Conservation (phyloP, 1,284 basidiomycete genomes). For the Tylopilus orsonianus region DNA sequence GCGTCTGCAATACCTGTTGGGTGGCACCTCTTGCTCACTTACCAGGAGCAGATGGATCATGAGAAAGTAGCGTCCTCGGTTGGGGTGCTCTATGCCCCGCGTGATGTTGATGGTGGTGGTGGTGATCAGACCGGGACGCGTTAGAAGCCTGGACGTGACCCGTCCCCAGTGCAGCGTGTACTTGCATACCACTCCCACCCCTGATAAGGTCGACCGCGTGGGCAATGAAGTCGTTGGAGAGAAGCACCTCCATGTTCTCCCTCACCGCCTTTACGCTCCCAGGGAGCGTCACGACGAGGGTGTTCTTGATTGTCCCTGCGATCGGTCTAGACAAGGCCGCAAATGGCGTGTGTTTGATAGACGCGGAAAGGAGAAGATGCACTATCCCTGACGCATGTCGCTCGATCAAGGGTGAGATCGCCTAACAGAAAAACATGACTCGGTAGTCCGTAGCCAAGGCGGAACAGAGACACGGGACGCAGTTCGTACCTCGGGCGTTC, state of each 20-base stretch:
- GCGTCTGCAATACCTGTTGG: neutral
- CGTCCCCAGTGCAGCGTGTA: constrained; percentile 50
- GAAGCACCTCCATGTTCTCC: constrained; percentile 70
- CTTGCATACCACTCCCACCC: constrained; percentile 63
- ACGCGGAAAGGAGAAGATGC: constrained; percentile 68
- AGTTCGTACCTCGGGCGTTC: constrained; percentile 73
- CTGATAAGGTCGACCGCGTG: constrained; percentile 78
- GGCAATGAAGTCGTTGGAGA: constrained; percentile 53
- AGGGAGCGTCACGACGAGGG: constrained; percentile 77
- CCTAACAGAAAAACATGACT: constrained; percentile 41
- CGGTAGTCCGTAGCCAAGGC: neutral
- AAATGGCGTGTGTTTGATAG: constrained; percentile 73
- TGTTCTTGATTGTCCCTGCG: constrained; percentile 68
- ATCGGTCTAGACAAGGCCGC: constrained; percentile 82
- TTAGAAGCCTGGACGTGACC: constrained; percentile 19
- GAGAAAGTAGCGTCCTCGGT: constrained; percentile 57
- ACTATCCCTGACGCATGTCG: constrained; percentile 78
- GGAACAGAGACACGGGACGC: neutral
- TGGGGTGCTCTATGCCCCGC: constrained; percentile 48
- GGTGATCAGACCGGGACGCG: constrained; percentile 32
- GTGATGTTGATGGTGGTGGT: constrained; percentile 43
- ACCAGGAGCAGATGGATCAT: constrained; percentile 70
- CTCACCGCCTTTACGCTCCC: constrained; percentile 83
- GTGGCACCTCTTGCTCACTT: constrained; percentile 22
- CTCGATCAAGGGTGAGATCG: constrained; percentile 69